These are phyloP conservation scores for Arabidopsis lyrata DNA, from an alignment of 441 rosid species.

Conservation along the genomic window DNA sequence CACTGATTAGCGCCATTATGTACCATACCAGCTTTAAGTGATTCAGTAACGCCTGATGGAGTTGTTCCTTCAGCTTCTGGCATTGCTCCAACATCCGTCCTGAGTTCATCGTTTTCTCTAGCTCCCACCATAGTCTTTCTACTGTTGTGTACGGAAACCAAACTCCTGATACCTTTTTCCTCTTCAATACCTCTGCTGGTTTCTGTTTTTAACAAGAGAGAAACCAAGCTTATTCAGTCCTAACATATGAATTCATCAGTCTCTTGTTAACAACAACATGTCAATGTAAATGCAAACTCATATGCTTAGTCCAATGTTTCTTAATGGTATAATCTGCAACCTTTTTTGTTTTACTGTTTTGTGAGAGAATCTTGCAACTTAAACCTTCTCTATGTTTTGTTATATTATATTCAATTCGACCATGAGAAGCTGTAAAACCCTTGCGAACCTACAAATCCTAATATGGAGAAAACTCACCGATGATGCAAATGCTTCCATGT, in stretches of 20 bases:
- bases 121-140: conserved; percentile 85
- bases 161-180: conserved; percentile 76
- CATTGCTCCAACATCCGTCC: conserved; percentile 84
- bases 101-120: conserved; percentile 61
- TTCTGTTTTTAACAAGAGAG: conserved; percentile 57
- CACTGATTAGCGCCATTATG: conserved; percentile 17
- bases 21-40: conserved; percentile 90
- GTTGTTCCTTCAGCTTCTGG: conserved; percentile 71
- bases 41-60: conserved; percentile 70
- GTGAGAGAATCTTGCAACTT: conserved; percentile 15
- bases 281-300: not conserved
- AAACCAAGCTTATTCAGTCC: not conserved
- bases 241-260: not conserved
- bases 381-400: conserved; percentile 13
- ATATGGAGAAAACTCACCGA: conserved; percentile 54
- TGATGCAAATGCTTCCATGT: conserved; percentile 74
- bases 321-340: not conserved
- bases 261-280: not conserved
- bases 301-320: conserved; percentile 1
- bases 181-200: conserved; percentile 71
- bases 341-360: conserved; percentile 17
- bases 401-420: conserved; percentile 9
- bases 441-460: conserved; percentile 12
- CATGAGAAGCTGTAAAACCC: conserved; percentile 13
- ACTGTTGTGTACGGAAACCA: conserved; percentile 91